phyloP scores from a whole-genome alignment of 441 rosid genomes.

The Mallotus japonicus region DNA sequence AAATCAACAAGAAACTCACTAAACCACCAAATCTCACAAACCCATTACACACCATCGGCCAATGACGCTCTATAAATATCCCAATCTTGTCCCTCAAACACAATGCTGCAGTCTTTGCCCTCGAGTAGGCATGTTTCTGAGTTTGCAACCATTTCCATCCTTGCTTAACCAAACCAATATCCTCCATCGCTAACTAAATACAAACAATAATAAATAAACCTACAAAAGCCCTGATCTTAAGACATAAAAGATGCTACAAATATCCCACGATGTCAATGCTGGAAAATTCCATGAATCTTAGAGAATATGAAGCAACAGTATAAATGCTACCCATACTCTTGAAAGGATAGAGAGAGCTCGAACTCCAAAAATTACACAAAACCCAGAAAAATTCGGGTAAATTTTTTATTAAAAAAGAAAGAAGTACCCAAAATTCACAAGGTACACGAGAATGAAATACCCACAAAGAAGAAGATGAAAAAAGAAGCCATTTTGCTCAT shows the following conservation, averaged over 20 bases:
- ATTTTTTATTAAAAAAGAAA: background rate
- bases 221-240: constrained; percentile 5
- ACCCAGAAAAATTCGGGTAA: background rate
- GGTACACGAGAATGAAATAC: background rate
- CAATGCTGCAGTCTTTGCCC: constrained; percentile 42
- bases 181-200: constrained; percentile 58
- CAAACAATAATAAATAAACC: constrained; percentile 9
- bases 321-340: constrained; percentile 11
- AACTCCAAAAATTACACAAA: constrained; percentile 1
- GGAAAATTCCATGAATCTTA: background rate
- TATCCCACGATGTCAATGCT: constrained; percentile 10
- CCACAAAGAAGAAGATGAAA: background rate
- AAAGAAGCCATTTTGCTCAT: background rate
- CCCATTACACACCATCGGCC: constrained; percentile 83
- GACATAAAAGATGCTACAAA: background rate
- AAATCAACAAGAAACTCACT: constrained; percentile 47
- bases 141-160: constrained; percentile 88
- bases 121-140: constrained; percentile 60
- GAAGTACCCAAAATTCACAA: background rate
- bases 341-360: background rate
- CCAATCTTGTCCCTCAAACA: constrained; percentile 56
- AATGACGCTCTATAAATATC: constrained; percentile 65
- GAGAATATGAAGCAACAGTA: constrained; percentile 5
- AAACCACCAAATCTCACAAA: constrained; percentile 47
- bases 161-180: constrained; percentile 82